phyloP scores from a whole-genome alignment of 495 filamentous ascomycete species.

The Hyaloscypha bicolor region DNA sequence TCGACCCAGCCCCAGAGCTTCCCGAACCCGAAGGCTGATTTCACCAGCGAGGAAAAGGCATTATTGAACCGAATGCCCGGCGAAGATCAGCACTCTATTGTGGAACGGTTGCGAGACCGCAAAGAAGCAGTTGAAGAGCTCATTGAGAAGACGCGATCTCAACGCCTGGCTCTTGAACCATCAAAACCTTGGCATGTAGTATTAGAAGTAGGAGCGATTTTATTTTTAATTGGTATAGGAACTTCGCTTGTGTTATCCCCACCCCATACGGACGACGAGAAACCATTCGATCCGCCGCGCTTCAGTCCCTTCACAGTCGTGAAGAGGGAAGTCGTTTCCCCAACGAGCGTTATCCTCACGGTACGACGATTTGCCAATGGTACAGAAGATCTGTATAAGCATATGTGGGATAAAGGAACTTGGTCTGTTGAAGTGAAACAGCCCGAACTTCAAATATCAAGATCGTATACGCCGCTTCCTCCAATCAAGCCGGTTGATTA shows the following conservation, averaged over 20 bases:
- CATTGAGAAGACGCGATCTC: too few species aligned
- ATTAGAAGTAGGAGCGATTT: background rate
- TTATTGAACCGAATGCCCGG: too few species aligned
- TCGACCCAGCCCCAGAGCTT: background rate
- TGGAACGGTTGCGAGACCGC: too few species aligned
- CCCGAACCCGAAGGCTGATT: background rate
- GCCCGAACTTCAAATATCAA: conserved; percentile 84
- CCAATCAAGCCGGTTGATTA: conserved; percentile 34
- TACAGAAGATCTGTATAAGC: conserved; percentile 44
- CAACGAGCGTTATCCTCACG: conserved; percentile 75
- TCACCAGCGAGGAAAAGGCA: too few species aligned
- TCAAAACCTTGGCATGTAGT: background rate
- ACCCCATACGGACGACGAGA: too few species aligned
- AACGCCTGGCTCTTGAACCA: background rate
- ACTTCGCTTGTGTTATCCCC: background rate
- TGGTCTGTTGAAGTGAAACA: conserved; percentile 94
- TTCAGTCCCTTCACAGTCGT: conserved; percentile 70
- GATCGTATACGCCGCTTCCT: conserved; percentile 88
- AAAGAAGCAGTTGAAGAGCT: too few species aligned
- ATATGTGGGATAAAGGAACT: conserved; percentile 59
- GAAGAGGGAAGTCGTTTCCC: conserved; percentile 67
- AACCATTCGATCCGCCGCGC: conserved; percentile 43
- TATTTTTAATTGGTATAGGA: background rate
- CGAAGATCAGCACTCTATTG: too few species aligned
- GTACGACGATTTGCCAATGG: conserved; percentile 48